Evolutionary conservation across 768 basidiomycete genomes (phyloP), one percentile per base, ranked within the genome.

Genomic region (Kwoniella sp.): DNA sequence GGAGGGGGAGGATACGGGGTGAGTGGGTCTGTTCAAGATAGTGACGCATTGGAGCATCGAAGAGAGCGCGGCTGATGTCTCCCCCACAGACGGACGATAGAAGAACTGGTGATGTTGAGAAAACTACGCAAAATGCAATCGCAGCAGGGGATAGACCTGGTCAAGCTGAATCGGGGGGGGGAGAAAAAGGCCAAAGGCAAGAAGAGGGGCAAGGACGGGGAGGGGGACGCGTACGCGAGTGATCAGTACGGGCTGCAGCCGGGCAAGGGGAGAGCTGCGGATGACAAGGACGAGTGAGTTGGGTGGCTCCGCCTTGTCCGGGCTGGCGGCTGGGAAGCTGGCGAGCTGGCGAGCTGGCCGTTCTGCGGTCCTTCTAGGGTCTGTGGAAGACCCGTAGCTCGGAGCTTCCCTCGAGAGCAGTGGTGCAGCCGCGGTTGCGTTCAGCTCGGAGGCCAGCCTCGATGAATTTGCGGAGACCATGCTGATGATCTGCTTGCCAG

Each of bases 121-220:
- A 89, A 84, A 68, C 76, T 92, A 23, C 80, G 83, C 45, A 83
- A 81, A 65, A 81, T 26, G 78, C 87, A 50, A 37, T 22, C 47
- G 19, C 81, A 84, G 25, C 66, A 72, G 29, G 93, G 92, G 1
- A 95, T 98, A 44, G 90, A 95, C 61, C 80, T 83, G 1, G 78
- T 83, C 41, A 91, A 86, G 67, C 77, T 99, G 12, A 88, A 84
- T 70, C 84, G 85, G 57, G 93, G 92, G 0, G 90, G 89, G 47
- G 57, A 67, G 65, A 79, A 71, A 45, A 66, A 67, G 8, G 85
- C 82, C 76, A 86, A 82, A 78, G 58, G 70, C 34, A 85, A 81
- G 76, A 80, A 80, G 67, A 54, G 53, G 38, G 37, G 37, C 17
- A 83, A 83, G 67, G 50, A 53, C 23, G 76, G 79, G 43, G 75